Percentiles rank a stretch among this genome's conserved stretches.
phyloP scores from a whole-genome alignment of 495 filamentous ascomycete genomes.

The Darksidea phi region DNA sequence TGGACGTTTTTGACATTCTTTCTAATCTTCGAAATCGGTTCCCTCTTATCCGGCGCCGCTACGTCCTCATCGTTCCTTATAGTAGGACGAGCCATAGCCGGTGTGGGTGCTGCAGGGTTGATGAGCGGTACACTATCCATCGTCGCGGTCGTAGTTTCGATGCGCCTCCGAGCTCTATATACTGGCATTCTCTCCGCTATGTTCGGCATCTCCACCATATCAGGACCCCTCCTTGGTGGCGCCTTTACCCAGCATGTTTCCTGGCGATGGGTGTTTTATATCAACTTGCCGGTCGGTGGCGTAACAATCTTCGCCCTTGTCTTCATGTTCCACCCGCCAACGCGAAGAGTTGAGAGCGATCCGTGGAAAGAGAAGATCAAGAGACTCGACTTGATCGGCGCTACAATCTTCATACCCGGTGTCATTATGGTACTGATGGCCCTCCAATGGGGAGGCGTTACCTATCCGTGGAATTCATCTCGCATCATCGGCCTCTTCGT shows the following conservation, averaged over 20 bases:
- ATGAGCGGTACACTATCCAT: slow-evolving; percentile 84
- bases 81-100: slow-evolving; percentile 79
- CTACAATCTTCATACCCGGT: slow-evolving; percentile 65
- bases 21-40: slow-evolving; percentile 79
- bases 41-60: slow-evolving; percentile 72
- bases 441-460: slow-evolving; percentile 79
- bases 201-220: slow-evolving; percentile 69
- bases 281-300: slow-evolving; percentile 65
- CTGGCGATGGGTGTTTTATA: slow-evolving; percentile 72
- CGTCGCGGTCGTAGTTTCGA: slow-evolving; percentile 70
- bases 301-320: slow-evolving; percentile 57
- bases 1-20: slow-evolving; percentile 64
- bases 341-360: slow-evolving; percentile 7
- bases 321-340: slow-evolving; percentile 53
- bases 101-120: slow-evolving; percentile 77
- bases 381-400: slow-evolving; percentile 68
- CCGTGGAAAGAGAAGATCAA: slow-evolving; percentile 48
- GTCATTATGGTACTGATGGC: slow-evolving; percentile 74
- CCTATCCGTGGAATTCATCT: slow-evolving; percentile 63
- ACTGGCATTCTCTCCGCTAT: slow-evolving; percentile 72
- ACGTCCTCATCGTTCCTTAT: slow-evolving; percentile 74
- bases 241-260: slow-evolving; percentile 59
- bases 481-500: slow-evolving; percentile 72
- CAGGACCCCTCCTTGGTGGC: slow-evolving; percentile 70
- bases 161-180: slow-evolving; percentile 68